Evolutionary conservation across 306 rosid species (phyloP).

Genomic region (Dryas drummondii): DNA sequence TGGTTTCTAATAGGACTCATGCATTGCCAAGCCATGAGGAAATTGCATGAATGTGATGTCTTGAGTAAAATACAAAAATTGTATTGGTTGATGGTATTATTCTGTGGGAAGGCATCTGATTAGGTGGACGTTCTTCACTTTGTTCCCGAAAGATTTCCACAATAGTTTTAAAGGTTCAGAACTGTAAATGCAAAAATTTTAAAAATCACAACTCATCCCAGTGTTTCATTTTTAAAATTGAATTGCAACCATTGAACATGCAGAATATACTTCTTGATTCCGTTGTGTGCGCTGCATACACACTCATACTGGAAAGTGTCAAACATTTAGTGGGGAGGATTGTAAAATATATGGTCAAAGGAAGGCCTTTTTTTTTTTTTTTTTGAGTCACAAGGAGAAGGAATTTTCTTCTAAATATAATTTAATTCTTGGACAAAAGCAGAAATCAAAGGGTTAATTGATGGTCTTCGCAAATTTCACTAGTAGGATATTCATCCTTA

Average conservation of each 20-base stretch:
- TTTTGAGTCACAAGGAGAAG: neutral
- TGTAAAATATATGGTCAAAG: too few relatives aligned
- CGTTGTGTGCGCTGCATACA: too few relatives aligned
- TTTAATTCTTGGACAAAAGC: neutral
- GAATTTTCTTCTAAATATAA: neutral
- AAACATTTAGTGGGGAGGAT: too few relatives aligned
- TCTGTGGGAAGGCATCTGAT: neutral
- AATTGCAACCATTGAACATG: neutral
- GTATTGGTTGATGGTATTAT: neutral
- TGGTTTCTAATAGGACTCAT: neutral
- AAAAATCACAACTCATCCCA: too few relatives aligned
- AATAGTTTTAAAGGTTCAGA: neutral
- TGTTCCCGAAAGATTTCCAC: neutral
- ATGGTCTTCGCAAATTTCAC: neutral
- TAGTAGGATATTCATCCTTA: too few relatives aligned
- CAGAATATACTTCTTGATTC: neutral
- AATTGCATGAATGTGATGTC: neutral
- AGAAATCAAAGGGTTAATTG: neutral
- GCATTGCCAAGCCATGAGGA: neutral
- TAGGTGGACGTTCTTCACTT: neutral
- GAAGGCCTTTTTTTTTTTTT: too few relatives aligned
- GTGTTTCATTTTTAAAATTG: neutral
- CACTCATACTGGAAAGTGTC: too few relatives aligned
- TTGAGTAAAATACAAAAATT: neutral
- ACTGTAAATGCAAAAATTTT: neutral